Evolutionary conservation across 331 rosid species (phyloP).

Genomic region (Rosa hybrid): DNA sequence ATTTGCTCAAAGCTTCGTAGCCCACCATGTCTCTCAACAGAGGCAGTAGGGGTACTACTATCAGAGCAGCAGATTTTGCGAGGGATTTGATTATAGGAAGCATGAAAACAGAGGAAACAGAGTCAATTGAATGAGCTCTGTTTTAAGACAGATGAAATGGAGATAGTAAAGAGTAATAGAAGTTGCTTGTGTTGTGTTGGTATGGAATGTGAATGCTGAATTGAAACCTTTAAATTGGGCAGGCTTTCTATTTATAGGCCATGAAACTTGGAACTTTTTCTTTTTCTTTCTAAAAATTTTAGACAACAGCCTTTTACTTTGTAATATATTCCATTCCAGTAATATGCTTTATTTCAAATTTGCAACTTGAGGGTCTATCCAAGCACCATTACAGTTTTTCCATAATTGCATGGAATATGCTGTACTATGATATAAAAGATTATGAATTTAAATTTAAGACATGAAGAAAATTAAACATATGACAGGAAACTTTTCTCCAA

Average conservation of each 20-base stretch:
- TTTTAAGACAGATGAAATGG: neutral
- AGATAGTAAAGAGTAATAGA: neutral
- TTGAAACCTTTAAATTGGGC: neutral
- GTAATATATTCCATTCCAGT: slow-evolving; percentile 14
- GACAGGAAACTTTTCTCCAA: neutral
- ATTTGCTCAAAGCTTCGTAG: slow-evolving; percentile 17
- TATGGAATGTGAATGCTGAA: neutral
- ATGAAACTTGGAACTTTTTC: slow-evolving; percentile 5
- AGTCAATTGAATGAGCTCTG: slow-evolving; percentile 14
- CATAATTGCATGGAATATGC: slow-evolving; percentile 16
- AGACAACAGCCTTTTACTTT: slow-evolving; percentile 19
- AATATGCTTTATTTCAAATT: slow-evolving; percentile 32
- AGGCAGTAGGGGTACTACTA: slow-evolving; percentile 37
- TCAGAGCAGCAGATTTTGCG: slow-evolving; percentile 30
- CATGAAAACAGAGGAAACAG: slow-evolving; percentile 41
- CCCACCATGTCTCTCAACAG: slow-evolving; percentile 33
- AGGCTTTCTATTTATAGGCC: slow-evolving; percentile 31
- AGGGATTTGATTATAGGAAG: slow-evolving; percentile 30
- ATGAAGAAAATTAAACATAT: neutral
- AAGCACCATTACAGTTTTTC: slow-evolving; percentile 4
- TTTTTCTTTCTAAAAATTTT: neutral
- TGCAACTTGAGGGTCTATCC: slow-evolving; percentile 24
- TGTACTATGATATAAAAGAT: neutral
- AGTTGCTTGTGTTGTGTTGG: neutral
- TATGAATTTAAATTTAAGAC: neutral